Evolutionary conservation across 108 stramenopile species (phyloP), one percentile per base, ranked within the genome.

Genomic region (Parmales sp.): DNA sequence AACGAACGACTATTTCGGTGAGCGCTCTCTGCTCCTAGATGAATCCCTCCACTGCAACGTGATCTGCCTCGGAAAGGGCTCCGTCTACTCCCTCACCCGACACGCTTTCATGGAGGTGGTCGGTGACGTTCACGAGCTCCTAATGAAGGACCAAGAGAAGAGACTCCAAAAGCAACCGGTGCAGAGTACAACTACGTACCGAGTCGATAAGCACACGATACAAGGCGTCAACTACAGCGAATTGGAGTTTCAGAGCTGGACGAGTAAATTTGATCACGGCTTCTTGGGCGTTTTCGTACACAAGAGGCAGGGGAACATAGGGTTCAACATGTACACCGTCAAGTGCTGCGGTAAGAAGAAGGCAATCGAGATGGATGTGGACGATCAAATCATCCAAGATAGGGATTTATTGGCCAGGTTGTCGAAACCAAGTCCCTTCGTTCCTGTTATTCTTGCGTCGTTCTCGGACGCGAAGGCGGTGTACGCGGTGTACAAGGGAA

Each of bases 11-110:
- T 78, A 71, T 54, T 78, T 78, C 54, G 77, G 77, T 28, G 77
- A 78, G 51, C 69, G 73, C 26, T 70, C 72, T 2, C 72, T 78
- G 22, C 29, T 78, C 16, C 71, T 67, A 34, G 37, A 31, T 23
- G 82, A 85, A 36, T 80, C 80, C n/a, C 71, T 80, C 23, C 78
- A 76, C 5, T 79, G 77, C 20, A 80, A 75, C 36, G 82, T 84
- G 2, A 37, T 72, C 20, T 77, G 82, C 8, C 50, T 71, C 38
- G 65, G 49, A 8, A 36, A 45, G 20, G 71, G 75, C 29, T 51
- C 44, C 34, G 72, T 72, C 48, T 72, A 84, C 13, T 45, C 68
- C 18, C 71, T 86, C 13, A 26, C 25, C 44, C 44, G 79, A 29
- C 36, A 63, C 9, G 67, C 75, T 5, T 86, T 86, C 67, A 72